Percentiles rank a stretch among this genome's conserved stretches.
These are phyloP conservation scores for Eucalyptus curtisii DNA, from an alignment of 345 rosid species.

Conservation along the genomic window DNA sequence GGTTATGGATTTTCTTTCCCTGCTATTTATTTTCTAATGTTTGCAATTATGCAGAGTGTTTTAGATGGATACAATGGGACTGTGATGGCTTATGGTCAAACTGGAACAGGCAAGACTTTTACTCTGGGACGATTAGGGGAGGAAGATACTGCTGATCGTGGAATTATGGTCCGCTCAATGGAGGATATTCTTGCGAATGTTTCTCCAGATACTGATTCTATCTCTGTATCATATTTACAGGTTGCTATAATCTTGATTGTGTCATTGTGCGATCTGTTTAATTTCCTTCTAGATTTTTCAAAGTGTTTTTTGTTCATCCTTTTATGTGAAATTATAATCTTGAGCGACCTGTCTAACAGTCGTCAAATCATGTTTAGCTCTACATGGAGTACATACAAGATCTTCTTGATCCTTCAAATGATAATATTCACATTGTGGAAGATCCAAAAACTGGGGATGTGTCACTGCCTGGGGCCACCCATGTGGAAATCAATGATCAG, in stretches of 20 bases:
- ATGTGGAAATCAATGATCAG: conserved; percentile 72
- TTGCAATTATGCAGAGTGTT: conserved; percentile 53
- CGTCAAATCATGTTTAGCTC: conserved; percentile 31
- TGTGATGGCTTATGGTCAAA: conserved; percentile 99
- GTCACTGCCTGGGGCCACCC: conserved; percentile 81
- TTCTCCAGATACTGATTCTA: conserved; percentile 65
- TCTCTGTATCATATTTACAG: conserved; percentile 89
- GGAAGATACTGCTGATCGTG: conserved; percentile 90
- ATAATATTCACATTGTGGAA: conserved; percentile 87
- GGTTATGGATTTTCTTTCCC: not conserved
- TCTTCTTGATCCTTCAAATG: conserved; percentile 84
- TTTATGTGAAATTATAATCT: not conserved
- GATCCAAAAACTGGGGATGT: conserved; percentile 98
- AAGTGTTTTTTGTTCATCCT: not conserved
- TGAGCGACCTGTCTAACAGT: not conserved
- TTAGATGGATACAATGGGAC: conserved; percentile 98
- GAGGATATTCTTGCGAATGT: conserved; percentile 75
- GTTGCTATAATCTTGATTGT: conserved; percentile 8
- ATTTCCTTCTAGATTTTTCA: not conserved
- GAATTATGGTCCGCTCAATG: conserved; percentile 98
- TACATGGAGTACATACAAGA: conserved; percentile 99
- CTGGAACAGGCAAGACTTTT: conserved; percentile 97
- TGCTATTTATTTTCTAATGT: not conserved
- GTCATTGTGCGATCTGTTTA: not conserved
- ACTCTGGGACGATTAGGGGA: conserved; percentile 90